Evolutionary conservation across 1,284 basidiomycete species (phyloP).

Genomic region (Rhodotorula glutinis): DNA sequence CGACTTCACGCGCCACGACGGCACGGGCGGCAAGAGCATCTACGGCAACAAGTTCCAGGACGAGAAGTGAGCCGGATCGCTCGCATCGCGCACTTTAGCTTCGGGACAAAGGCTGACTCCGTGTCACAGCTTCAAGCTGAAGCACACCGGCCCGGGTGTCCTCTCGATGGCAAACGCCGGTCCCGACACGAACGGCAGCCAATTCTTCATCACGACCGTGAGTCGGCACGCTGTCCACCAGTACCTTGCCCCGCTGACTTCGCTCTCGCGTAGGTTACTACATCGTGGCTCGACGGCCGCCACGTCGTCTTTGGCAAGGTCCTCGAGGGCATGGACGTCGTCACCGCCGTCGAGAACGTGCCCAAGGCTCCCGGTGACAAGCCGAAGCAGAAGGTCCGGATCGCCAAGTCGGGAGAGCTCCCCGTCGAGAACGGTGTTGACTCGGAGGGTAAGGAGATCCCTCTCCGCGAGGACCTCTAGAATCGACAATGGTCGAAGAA

Average conservation of each 20-base stretch:
- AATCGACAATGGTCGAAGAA: constrained; percentile 37
- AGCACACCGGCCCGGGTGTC: constrained; percentile 76
- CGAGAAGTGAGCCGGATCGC: constrained; percentile 57
- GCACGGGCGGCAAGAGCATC: constrained; percentile 46
- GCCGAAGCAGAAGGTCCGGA: constrained; percentile 68
- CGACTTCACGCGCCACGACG: constrained; percentile 58
- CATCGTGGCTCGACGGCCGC: constrained; percentile 44
- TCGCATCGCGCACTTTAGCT: background rate
- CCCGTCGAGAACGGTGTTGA: constrained; percentile 61
- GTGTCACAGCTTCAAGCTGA: constrained; percentile 62
- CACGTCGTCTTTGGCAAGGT: constrained; percentile 76
- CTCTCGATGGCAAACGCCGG: constrained; percentile 88
- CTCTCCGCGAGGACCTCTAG: constrained; percentile 84
- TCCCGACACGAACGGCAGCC: constrained; percentile 48
- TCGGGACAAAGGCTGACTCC: background rate
- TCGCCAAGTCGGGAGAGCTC: constrained; percentile 72
- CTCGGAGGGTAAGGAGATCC: constrained; percentile 77
- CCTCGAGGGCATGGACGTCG: constrained; percentile 82
- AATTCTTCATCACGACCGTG: constrained; percentile 76
- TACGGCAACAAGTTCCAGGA: constrained; percentile 42
- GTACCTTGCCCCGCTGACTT: background rate
- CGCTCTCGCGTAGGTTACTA: background rate
- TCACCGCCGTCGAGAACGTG: constrained; percentile 69
- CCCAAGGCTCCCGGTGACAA: constrained; percentile 65
- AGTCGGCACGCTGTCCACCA: constrained; percentile 56